Percentiles rank a stretch among this genome's conserved stretches.
Evolutionary conservation across 192 early-diverging fungal genomes (phyloP).

Genomic region (Diversispora epigaea): DNA sequence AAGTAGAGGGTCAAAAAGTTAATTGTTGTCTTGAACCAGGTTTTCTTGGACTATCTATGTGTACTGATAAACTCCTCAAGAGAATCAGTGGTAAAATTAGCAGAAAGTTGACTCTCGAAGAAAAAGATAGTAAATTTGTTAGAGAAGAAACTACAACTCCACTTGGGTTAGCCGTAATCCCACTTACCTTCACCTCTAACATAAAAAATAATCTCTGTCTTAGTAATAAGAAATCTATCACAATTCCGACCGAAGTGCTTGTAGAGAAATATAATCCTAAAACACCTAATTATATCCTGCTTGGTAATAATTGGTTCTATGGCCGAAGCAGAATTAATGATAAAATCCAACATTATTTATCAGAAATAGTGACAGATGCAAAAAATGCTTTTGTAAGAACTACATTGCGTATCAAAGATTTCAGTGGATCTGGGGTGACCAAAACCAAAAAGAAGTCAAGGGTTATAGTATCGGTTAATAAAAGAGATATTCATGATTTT

Average conservation of each 20-base stretch:
- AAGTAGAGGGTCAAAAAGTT: too few relatives aligned
- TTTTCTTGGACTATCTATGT: too few relatives aligned
- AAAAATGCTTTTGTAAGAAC: not conserved
- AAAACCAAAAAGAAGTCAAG: not conserved
- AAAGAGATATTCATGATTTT: conserved; percentile 4
- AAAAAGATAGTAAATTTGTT: conserved; percentile 10
- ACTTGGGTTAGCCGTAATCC: conserved; percentile 1
- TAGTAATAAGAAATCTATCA: conserved; percentile 8
- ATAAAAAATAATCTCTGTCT: conserved; percentile 1
- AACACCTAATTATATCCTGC: conserved; percentile 1
- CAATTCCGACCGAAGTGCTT: not conserved
- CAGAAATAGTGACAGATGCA: not conserved
- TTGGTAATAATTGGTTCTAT: not conserved
- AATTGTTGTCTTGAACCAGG: too few relatives aligned
- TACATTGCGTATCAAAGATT: not conserved
- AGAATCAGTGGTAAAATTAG: not conserved
- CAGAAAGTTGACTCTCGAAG: not conserved
- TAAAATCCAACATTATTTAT: not conserved
- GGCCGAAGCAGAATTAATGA: not conserved
- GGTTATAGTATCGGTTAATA: not conserved
- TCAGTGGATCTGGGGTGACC: not conserved
- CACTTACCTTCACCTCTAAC: conserved; percentile 15
- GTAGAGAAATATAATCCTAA: not conserved
- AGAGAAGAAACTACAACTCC: conserved; percentile 4
- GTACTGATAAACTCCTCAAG: not conserved